A percentile compares a stretch with the other conserved stretches of the same genome.
phyloP scores from a whole-genome alignment of 2,329 filamentous ascomycete genomes.

The Colletotrichum siamense region DNA sequence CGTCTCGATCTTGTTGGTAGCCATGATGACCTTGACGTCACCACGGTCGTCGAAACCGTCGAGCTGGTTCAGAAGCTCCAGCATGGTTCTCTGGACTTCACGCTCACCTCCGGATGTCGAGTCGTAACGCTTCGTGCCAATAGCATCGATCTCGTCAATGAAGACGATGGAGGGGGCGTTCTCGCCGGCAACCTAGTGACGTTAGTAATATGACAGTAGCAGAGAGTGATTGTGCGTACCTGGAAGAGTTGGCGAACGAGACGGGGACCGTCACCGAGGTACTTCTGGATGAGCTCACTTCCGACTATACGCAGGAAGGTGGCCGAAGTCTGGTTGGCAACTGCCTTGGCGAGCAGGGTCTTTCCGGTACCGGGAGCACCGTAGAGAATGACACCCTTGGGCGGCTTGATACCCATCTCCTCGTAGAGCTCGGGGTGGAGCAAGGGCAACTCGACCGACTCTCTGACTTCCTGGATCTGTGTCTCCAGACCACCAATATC shows the following conservation, averaged over 20 bases:
- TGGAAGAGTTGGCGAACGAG: slow-evolving; percentile 96
- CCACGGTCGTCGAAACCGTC: slow-evolving; percentile 98
- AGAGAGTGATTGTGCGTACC: slow-evolving; percentile 43
- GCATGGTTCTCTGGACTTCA: slow-evolving; percentile 97
- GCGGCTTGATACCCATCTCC: slow-evolving; percentile 99
- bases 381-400: slow-evolving; percentile 99
- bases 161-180: slow-evolving; percentile 98
- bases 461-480: slow-evolving; percentile 97
- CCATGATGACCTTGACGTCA: slow-evolving; percentile 99
- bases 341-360: slow-evolving; percentile 97
- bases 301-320: slow-evolving; percentile 98
- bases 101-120: slow-evolving; percentile 96
- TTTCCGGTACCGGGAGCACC: slow-evolving; percentile 96
- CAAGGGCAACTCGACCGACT: slow-evolving; percentile 94
- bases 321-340: slow-evolving; percentile 96
- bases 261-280: slow-evolving; percentile 92
- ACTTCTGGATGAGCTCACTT: slow-evolving; percentile 99
- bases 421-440: slow-evolving; percentile 97
- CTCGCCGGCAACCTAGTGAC: slow-evolving; percentile 80
- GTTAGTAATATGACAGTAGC: background rate
- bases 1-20: slow-evolving; percentile 99
- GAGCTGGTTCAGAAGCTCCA: slow-evolving; percentile 96
- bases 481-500: slow-evolving; percentile 96
- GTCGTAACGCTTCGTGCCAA: slow-evolving; percentile 98
- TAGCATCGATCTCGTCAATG: slow-evolving; percentile 98